Evolutionary conservation across 2,329 filamentous ascomycete genomes (phyloP).

Genomic region (Aureobasidium namibiae): DNA sequence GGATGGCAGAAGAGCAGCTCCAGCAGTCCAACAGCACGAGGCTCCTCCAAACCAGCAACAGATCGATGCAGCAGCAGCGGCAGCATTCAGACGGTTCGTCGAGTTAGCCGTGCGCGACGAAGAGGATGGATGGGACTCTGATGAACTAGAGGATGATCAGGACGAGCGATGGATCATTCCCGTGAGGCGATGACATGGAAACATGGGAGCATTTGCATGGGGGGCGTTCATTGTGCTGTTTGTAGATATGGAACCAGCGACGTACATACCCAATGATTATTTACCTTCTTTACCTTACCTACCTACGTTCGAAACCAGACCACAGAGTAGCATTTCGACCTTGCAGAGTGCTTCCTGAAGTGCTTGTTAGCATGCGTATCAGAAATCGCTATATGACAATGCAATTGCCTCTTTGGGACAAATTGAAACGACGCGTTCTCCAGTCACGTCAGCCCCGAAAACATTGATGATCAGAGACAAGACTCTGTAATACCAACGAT

Average conservation of each 20-base stretch:
- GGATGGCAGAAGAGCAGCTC: not conserved
- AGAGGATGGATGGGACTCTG: constrained; percentile 53
- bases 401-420: not conserved
- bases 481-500: not conserved
- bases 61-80: constrained; percentile 19
- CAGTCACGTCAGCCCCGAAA: not conserved
- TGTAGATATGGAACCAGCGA: not conserved
- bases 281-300: not conserved
- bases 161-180: constrained; percentile 15
- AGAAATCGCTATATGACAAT: too few relatives aligned
- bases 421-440: constrained; percentile 1
- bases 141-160: constrained; percentile 41
- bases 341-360: not conserved
- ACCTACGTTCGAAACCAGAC: not conserved
- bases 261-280: not conserved
- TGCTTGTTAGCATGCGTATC: too few relatives aligned
- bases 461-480: not conserved
- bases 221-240: not conserved
- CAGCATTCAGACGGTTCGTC: constrained; percentile 42
- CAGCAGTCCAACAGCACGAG: not conserved
- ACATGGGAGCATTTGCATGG: not conserved
- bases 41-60: constrained; percentile 12
- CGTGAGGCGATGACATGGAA: not conserved
- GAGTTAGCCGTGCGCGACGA: constrained; percentile 44
- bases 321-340: not conserved